Evolutionary conservation across 345 rosid genomes (phyloP).

Genomic region (Schrenkiella parvula): DNA sequence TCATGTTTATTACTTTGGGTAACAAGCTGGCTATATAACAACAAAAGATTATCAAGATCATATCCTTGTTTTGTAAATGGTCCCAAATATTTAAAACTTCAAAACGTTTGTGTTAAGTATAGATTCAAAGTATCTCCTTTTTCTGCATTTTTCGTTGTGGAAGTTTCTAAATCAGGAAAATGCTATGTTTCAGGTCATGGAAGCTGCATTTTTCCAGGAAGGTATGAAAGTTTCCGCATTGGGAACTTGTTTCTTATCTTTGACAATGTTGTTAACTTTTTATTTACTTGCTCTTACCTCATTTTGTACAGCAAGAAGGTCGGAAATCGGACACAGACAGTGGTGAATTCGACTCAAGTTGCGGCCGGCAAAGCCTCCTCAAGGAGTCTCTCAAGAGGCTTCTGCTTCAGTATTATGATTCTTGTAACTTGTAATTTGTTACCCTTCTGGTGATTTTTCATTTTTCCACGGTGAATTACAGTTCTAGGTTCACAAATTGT

Average conservation of each 20-base stretch:
- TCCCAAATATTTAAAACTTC: not conserved
- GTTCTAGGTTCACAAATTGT: not conserved
- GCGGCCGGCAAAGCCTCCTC: constrained; percentile 17
- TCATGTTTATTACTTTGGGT: not conserved
- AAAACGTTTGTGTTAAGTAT: not conserved
- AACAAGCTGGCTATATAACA: not conserved
- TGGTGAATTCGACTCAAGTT: constrained; percentile 49
- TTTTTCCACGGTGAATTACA: constrained; percentile 20
- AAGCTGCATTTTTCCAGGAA: constrained; percentile 91
- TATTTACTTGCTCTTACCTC: not conserved
- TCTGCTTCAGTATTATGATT: constrained; percentile 23
- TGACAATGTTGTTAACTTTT: not conserved
- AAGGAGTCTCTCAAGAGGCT: constrained; percentile 21
- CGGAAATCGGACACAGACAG: constrained; percentile 57
- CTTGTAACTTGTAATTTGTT: constrained; percentile 41
- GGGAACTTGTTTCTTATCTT: not conserved
- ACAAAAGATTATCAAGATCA: not conserved
- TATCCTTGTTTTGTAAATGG: not conserved
- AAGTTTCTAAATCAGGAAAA: not conserved
- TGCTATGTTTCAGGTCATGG: constrained; percentile 64
- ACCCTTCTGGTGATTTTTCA: constrained; percentile 36
- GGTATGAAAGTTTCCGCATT: constrained; percentile 43
- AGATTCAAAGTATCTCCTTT: not conserved
- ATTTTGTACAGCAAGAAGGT: constrained; percentile 62
- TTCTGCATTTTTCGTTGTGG: not conserved